phyloP scores from a whole-genome alignment of 345 rosid species.

The Ricinus communis region DNA sequence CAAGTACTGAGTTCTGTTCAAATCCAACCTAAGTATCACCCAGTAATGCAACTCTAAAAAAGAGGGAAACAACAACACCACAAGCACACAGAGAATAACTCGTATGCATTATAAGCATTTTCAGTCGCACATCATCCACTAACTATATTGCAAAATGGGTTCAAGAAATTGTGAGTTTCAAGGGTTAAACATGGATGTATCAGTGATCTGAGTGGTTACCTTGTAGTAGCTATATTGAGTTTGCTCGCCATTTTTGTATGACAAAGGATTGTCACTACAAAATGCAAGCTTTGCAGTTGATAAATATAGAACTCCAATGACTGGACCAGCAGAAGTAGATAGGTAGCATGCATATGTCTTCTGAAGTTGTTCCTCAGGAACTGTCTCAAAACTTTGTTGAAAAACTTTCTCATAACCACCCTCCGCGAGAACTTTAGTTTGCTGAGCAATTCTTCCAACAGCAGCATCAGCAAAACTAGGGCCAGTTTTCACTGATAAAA shows the following conservation, averaged over 20 bases:
- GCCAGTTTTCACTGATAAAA: constrained; percentile 75
- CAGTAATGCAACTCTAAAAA: too few relatives aligned
- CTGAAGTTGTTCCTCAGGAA: constrained; percentile 73
- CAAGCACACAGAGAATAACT: too few relatives aligned
- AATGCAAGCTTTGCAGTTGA: constrained; percentile 78
- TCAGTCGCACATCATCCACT: too few relatives aligned
- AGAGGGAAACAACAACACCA: too few relatives aligned
- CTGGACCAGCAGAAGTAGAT: constrained; percentile 97
- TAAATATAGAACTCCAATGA: constrained; percentile 77
- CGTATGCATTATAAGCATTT: too few relatives aligned
- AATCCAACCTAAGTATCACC: too few relatives aligned
- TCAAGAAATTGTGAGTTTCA: background rate
- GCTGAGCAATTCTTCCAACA: constrained; percentile 83
- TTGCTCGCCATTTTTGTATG: constrained; percentile 67
- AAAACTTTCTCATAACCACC: constrained; percentile 95
- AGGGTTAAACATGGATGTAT: background rate
- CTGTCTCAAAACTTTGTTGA: constrained; percentile 65
- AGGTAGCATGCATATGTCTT: constrained; percentile 82
- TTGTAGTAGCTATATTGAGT: constrained; percentile 80
- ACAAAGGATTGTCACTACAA: constrained; percentile 77
- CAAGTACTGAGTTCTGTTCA: too few relatives aligned
- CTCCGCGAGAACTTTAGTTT: constrained; percentile 86
- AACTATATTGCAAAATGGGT: background rate
- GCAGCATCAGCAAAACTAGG: constrained; percentile 96
- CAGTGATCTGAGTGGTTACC: constrained; percentile 38